These are phyloP conservation scores for Bretziella fagacearum DNA, from an alignment of 2,329 filamentous ascomycete species.

Conservation along the genomic window DNA sequence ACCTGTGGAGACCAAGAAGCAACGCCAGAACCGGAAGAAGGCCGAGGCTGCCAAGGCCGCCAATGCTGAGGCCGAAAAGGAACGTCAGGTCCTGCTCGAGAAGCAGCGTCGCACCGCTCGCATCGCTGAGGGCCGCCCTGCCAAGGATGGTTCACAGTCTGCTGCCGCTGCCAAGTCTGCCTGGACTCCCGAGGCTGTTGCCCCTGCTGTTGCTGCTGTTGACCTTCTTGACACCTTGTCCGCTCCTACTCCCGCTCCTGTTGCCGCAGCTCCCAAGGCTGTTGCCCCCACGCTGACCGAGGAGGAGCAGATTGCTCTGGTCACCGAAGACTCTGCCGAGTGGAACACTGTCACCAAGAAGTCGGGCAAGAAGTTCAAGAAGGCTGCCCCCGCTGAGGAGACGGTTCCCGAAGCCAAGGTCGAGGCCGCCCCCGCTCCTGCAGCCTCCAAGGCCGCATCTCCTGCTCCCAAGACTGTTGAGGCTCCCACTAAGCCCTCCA, in stretches of 20 bases:
- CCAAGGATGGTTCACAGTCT: conserved; percentile 59
- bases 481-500: conserved; percentile 30
- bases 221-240: conserved; percentile 38
- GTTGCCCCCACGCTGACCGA: conserved; percentile 32
- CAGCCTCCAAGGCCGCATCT: conserved; percentile 19
- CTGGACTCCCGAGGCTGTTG: conserved; percentile 25
- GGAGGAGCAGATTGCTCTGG: conserved; percentile 44
- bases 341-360: conserved; percentile 41
- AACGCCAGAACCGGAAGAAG: conserved; percentile 84
- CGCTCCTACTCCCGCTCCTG: conserved; percentile 22
- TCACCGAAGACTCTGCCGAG: conserved; percentile 33
- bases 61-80: conserved; percentile 61
- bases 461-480: conserved; percentile 27
- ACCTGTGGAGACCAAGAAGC: conserved; percentile 75
- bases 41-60: conserved; percentile 59
- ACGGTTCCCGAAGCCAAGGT: conserved; percentile 8
- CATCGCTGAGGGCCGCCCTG: conserved; percentile 63
- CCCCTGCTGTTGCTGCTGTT: conserved; percentile 23
- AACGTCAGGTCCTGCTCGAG: conserved; percentile 61
- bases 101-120: conserved; percentile 69
- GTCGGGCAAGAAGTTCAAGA: conserved; percentile 26
- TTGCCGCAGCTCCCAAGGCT: conserved; percentile 21
- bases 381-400: conserved; percentile 15
- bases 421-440: conserved; percentile 15
- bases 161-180: conserved; percentile 27